Conservation (phyloP, 1,284 basidiomycete species). For the Apiotrichum siamense region DNA sequence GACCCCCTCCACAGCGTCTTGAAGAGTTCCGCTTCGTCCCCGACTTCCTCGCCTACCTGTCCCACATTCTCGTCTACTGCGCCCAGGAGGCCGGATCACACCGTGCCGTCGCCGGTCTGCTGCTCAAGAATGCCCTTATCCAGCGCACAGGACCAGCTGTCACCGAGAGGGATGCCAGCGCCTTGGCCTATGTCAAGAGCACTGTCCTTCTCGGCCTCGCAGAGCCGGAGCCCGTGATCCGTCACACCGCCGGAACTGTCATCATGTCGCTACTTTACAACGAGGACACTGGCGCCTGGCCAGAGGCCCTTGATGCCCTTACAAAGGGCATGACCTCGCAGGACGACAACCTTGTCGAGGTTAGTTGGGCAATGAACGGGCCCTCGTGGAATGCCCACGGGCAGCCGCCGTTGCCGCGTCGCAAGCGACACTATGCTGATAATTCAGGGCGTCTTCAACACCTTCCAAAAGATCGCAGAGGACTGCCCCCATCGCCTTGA, state of each 20-base stretch:
- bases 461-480: slow-evolving; percentile 91
- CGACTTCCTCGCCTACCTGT: slow-evolving; percentile 94
- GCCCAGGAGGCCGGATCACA: slow-evolving; percentile 73
- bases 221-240: slow-evolving; percentile 73
- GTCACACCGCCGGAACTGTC: slow-evolving; percentile 84
- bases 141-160: slow-evolving; percentile 22
- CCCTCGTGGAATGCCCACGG: background rate
- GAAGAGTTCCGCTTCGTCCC: slow-evolving; percentile 80
- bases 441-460: slow-evolving; percentile 80
- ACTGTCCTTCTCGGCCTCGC: slow-evolving; percentile 74
- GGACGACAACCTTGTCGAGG: slow-evolving; percentile 73
- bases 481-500: slow-evolving; percentile 95
- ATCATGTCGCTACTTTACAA: slow-evolving; percentile 79
- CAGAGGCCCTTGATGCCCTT: slow-evolving; percentile 78
- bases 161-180: slow-evolving; percentile 37
- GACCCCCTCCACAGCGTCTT: slow-evolving; percentile 64
- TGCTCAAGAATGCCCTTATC: slow-evolving; percentile 82
- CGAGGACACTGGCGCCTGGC: slow-evolving; percentile 83
- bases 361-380: slow-evolving; percentile 49
- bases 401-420: too few relatives aligned
- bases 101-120: slow-evolving; percentile 88
- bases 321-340: slow-evolving; percentile 68
- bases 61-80: slow-evolving; percentile 73
- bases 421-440: too few relatives aligned
- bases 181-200: slow-evolving; percentile 71